Conservation (phyloP, 306 rosid genomes). For the Corylus americana region DNA sequence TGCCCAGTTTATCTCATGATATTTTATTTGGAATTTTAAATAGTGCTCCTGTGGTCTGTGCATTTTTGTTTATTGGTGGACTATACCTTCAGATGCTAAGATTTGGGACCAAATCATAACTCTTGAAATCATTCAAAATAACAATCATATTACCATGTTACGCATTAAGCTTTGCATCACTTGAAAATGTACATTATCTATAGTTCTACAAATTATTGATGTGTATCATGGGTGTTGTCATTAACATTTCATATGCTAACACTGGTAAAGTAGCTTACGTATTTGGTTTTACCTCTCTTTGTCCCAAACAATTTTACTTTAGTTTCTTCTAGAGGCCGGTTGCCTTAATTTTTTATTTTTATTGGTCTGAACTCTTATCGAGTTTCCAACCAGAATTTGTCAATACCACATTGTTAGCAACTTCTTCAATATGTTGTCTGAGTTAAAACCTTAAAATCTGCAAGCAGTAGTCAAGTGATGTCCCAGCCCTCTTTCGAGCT, state of each 20-base stretch:
- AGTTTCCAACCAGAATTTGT: not conserved
- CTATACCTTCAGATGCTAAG: not conserved
- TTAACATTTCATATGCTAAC: not conserved
- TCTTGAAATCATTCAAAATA: not conserved
- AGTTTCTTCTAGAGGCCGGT: not conserved
- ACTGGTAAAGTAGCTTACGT: not conserved
- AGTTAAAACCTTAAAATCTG: not conserved
- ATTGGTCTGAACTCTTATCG: not conserved
- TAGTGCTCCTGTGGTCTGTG: not conserved
- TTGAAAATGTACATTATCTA: not conserved
- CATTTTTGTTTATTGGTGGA: not conserved
- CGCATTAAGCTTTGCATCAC: not conserved
- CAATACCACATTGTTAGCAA: not conserved
- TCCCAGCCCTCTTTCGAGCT: not conserved
- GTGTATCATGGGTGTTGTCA: not conserved
- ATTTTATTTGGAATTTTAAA: not conserved
- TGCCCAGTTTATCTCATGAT: not conserved
- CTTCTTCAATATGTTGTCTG: not conserved
- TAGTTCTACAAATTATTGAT: not conserved
- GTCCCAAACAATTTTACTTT: not conserved
- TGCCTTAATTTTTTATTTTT: not conserved
- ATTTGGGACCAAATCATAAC: not conserved
- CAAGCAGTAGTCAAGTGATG: not conserved
- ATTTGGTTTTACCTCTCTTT: not conserved
- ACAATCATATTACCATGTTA: not conserved